Percentiles rank a stretch among this genome's conserved stretches.
Conservation (phyloP, 2,329 filamentous ascomycete species). For the Fusarium nematophilum region DNA sequence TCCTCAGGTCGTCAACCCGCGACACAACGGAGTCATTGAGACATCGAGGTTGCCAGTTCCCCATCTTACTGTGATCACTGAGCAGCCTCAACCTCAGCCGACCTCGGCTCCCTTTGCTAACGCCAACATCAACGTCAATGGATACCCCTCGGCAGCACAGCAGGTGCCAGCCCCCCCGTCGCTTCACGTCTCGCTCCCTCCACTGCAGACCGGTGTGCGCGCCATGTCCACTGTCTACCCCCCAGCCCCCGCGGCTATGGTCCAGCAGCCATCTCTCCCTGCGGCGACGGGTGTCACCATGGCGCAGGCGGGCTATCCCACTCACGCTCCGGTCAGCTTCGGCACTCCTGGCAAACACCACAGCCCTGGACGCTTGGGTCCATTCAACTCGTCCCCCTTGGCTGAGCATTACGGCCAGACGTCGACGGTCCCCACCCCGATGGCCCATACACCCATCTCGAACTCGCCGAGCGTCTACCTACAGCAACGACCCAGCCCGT, state of each 20-base stretch:
- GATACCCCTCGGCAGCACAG: conserved; percentile 49
- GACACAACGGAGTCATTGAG: conserved; percentile 40
- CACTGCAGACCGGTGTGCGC: conserved; percentile 69
- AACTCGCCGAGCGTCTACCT: conserved; percentile 90
- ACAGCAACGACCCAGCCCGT: conserved; percentile 89
- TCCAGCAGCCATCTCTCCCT: conserved; percentile 49
- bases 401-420: conserved; percentile 68
- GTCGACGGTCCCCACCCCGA: conserved; percentile 68
- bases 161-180: conserved; percentile 48
- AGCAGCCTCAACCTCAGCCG: conserved; percentile 42
- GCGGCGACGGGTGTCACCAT: conserved; percentile 39
- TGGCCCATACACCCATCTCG: conserved; percentile 71
- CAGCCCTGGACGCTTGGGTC: conserved; percentile 61
- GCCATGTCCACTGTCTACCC: conserved; percentile 84
- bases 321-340: conserved; percentile 53
- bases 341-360: conserved; percentile 65
- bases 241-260: conserved; percentile 58
- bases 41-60: conserved; percentile 72
- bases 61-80: conserved; percentile 74
- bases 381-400: conserved; percentile 72
- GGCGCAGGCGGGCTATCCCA: conserved; percentile 40
- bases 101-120: conserved; percentile 43
- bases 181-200: conserved; percentile 67
- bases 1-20: conserved; percentile 26
- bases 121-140: conserved; percentile 49